Base-by-base conservation (phyloP, 2,329 filamentous ascomycete genomes). In the Diaporthe ampelina region DNA sequence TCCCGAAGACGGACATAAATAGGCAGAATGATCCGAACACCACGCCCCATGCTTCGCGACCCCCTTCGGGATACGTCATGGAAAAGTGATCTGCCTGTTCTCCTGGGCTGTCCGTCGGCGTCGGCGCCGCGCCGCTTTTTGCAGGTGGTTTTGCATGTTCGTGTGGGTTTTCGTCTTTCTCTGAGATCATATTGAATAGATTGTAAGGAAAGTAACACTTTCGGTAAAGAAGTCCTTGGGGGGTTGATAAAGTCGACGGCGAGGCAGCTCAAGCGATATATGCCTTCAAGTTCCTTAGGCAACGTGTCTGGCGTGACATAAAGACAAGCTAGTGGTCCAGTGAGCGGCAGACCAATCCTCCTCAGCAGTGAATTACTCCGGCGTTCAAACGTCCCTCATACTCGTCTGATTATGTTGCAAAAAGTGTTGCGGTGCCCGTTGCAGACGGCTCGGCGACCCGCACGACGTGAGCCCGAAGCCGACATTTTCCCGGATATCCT, bases 11-110 rank as follows among this genome's bases (percentile, higher is more conserved):
- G 15, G 91, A 91, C 73, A 92, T 84, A 81, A 95, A 91, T 29
- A 91, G 91, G 78, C 89, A 90, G 82, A 95, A 95, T 15, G 91
- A 92, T 29, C 93, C 94, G 24, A 94, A 84, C 1, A 96, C 93
- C 10, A 95, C 94, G 7, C 93, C 86, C 93, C 94, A 96, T 71
- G 91, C 93, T 79, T 88, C 82, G 4, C 88, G 81, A 5, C 94
- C 94, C 50, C 94, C 94, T 85, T 96, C 94, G 1, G 94, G 94
- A 79, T 94, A 95, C n/a, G 84, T 85, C 4, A 76, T 19, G 35
- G 48, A n/a, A 19, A 21, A 11, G 54, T 57, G 8, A 19, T n/a
- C 54, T 4, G 17, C 54, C 17, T 35, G 54, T 3, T 57, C 54
- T 35, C 29, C 29, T 17, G 4, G 17, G 8, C 29, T 17, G 29